phyloP scores from a whole-genome alignment of 1,139 yeast species.

The Blastobotrys niveus region DNA sequence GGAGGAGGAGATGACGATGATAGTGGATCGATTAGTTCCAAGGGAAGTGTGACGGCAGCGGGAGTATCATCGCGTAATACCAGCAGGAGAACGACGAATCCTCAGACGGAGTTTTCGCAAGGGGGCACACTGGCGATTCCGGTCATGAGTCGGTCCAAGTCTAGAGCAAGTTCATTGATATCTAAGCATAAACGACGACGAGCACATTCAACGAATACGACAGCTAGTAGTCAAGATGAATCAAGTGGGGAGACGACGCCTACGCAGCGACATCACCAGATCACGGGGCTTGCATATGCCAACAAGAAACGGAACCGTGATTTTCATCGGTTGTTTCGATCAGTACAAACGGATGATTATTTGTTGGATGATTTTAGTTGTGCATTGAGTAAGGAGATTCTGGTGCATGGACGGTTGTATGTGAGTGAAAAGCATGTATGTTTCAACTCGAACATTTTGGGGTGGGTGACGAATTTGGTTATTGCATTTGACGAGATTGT shows the following conservation, averaged over 20 bases:
- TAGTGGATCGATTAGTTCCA: neutral
- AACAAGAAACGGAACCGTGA: conserved; percentile 66
- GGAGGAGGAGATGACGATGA: neutral
- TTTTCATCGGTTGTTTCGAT: conserved; percentile 69
- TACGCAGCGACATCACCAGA: conserved; percentile 2
- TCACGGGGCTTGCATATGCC: conserved; percentile 47
- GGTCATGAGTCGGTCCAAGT: conserved; percentile 16
- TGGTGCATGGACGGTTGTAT: conserved; percentile 86
- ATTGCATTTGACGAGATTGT: conserved; percentile 68
- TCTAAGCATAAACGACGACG: conserved; percentile 5
- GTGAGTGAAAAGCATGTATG: conserved; percentile 76
- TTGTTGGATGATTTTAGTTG: conserved; percentile 82
- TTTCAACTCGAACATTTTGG: conserved; percentile 85
- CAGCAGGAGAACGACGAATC: neutral
- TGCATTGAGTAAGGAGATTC: conserved; percentile 80
- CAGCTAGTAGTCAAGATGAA: conserved; percentile 1
- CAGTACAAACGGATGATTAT: conserved; percentile 64
- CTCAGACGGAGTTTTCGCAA: conserved; percentile 13
- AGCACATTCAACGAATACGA: conserved; percentile 7
- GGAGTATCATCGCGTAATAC: neutral
- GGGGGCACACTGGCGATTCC: conserved; percentile 16
- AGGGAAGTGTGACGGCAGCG: neutral
- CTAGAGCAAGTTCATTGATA: conserved; percentile 16
- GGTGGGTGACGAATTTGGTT: conserved; percentile 83
- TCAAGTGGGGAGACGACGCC: neutral